Evolutionary conservation across 176 grass and related monocot species (phyloP).

Genomic region (Poa annua): DNA sequence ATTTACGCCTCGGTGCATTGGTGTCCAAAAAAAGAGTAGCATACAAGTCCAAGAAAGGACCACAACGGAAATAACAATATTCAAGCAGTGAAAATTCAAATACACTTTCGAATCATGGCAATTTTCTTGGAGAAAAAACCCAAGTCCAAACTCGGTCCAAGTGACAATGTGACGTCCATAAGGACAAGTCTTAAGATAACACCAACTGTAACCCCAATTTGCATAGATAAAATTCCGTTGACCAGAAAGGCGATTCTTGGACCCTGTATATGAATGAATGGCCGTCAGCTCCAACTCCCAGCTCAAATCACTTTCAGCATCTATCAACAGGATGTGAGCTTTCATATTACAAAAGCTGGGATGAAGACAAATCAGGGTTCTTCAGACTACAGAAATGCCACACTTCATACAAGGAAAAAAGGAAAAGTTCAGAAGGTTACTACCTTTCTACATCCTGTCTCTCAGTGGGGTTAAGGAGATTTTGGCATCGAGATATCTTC

Average conservation of each 20-base stretch:
- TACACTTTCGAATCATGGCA: background rate
- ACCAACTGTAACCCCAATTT: background rate
- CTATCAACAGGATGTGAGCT: conserved; percentile 37
- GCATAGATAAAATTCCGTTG: conserved; percentile 15
- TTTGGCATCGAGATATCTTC: conserved; percentile 50
- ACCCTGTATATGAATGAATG: background rate
- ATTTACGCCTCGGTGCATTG: too few relatives aligned
- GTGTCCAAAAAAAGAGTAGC: too few relatives aligned
- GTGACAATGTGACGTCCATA: conserved; percentile 8
- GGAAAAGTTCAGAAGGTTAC: background rate
- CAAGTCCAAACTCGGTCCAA: conserved; percentile 12
- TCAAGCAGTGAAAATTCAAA: background rate
- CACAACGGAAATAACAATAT: too few relatives aligned
- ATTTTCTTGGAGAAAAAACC: background rate
- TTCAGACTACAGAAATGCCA: conserved; percentile 39
- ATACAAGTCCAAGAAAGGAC: too few relatives aligned
- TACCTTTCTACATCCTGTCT: conserved; percentile 45
- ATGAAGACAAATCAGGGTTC: conserved; percentile 20
- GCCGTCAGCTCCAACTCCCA: conserved; percentile 32
- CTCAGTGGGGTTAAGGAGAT: conserved; percentile 47
- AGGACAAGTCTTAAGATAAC: background rate
- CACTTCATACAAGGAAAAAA: background rate
- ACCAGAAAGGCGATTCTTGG: conserved; percentile 25
- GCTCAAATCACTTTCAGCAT: conserved; percentile 45
- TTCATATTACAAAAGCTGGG: conserved; percentile 45